Percentiles rank a stretch among this genome's conserved stretches.
These are phyloP conservation scores for Candida anutae DNA, from an alignment of 1,139 yeast genomes.

Conservation along the genomic window DNA sequence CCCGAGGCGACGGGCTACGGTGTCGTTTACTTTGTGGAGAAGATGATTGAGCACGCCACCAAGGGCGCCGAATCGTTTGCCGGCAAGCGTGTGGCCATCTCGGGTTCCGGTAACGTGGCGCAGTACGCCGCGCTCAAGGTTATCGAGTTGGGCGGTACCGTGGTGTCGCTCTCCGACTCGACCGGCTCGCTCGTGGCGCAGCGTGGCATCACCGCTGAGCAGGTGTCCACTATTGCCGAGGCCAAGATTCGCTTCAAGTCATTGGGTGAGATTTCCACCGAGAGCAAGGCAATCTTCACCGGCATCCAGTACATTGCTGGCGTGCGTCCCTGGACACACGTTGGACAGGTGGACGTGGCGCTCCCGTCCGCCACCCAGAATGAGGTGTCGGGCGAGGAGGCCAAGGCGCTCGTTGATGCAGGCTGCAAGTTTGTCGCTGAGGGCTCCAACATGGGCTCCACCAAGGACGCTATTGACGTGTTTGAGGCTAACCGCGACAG, in stretches of 20 bases:
- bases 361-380: constrained; percentile 98
- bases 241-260: constrained; percentile 80
- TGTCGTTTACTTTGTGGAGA: constrained; percentile 91
- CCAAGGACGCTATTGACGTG: constrained; percentile 91
- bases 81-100: constrained; percentile 92
- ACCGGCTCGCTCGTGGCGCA: constrained; percentile 78
- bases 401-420: constrained; percentile 83
- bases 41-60: constrained; percentile 93
- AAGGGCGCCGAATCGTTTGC: constrained; percentile 79
- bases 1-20: constrained; percentile 99
- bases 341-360: constrained; percentile 90
- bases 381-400: constrained; percentile 96
- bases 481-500: constrained; percentile 76
- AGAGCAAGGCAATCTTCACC: constrained; percentile 52
- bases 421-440: constrained; percentile 94
- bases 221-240: constrained; percentile 66
- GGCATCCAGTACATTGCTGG: constrained; percentile 76
- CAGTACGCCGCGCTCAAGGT: constrained; percentile 98
- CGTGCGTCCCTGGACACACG: constrained; percentile 94
- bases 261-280: constrained; percentile 55
- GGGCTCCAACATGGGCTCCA: constrained; percentile 99
- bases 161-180: constrained; percentile 90
- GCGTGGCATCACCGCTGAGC: constrained; percentile 75
- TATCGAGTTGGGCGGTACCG: constrained; percentile 93
- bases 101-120: constrained; percentile 99